Conservation (phyloP, 345 rosid genomes). For the Ceriops zippeliana region DNA sequence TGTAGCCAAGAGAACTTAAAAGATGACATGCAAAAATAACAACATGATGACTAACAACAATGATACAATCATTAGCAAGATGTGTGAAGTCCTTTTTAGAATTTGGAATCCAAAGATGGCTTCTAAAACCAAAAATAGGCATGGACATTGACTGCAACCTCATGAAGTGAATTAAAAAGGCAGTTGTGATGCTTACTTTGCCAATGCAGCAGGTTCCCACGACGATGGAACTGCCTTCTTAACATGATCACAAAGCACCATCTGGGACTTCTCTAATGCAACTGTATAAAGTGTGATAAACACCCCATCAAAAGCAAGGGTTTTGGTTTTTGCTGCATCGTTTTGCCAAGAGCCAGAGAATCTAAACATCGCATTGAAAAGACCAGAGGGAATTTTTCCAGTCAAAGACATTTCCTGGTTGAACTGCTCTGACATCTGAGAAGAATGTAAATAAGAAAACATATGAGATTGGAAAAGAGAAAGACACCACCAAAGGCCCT, state of each 20-base stretch:
- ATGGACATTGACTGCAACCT: too few relatives aligned
- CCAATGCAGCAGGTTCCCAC: constrained; percentile 93
- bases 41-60: too few relatives aligned
- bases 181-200: constrained; percentile 41
- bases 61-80: too few relatives aligned
- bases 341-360: constrained; percentile 90
- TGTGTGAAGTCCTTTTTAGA: too few relatives aligned
- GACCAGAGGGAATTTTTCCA: constrained; percentile 93
- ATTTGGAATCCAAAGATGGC: too few relatives aligned
- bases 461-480: constrained; percentile 2
- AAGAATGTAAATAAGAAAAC: constrained; percentile 7
- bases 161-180: too few relatives aligned
- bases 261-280: constrained; percentile 82
- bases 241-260: constrained; percentile 67
- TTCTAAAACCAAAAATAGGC: too few relatives aligned
- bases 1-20: too few relatives aligned
- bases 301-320: constrained; percentile 87
- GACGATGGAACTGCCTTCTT: constrained; percentile 77
- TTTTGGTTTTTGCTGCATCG: constrained; percentile 89
- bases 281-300: constrained; percentile 76
- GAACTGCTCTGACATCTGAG: constrained; percentile 95
- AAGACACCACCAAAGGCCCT: background rate
- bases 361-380: constrained; percentile 84
- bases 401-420: constrained; percentile 81
- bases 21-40: too few relatives aligned